phyloP scores from a whole-genome alignment of 352 stramenopile species.

The Globisporangium viniferum region DNA sequence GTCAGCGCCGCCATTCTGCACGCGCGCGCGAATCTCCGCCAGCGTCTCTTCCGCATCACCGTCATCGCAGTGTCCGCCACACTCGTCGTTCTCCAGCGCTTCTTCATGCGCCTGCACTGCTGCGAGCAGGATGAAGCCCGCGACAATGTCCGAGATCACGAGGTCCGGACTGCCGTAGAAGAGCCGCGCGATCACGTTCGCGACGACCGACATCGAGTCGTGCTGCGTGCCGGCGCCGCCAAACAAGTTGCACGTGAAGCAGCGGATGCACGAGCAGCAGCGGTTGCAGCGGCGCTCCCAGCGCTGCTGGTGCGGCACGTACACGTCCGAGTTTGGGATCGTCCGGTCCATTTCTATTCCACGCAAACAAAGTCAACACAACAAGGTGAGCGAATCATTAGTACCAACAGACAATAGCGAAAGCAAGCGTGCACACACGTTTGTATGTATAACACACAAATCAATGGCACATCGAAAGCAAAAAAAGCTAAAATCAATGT shows the following conservation, averaged over 20 bases:
- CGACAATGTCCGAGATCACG: conserved; percentile 86
- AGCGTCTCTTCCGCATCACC: conserved; percentile 47
- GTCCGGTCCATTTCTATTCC: conserved; percentile 43
- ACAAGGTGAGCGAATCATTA: background rate
- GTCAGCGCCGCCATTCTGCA: conserved; percentile 16
- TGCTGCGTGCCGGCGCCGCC: conserved; percentile 78
- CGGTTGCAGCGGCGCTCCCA: conserved; percentile 77
- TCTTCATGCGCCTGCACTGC: conserved; percentile 82
- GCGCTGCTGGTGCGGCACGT: conserved; percentile 71
- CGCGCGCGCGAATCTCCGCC: conserved; percentile 42
- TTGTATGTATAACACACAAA: conserved; percentile 5
- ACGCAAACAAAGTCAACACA: background rate
- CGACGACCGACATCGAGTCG: conserved; percentile 87
- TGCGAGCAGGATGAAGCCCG: conserved; percentile 76
- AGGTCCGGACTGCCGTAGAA: conserved; percentile 87
- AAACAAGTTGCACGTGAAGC: conserved; percentile 86
- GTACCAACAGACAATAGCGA: background rate
- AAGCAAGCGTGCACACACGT: background rate
- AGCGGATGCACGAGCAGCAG: conserved; percentile 79
- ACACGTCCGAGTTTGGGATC: conserved; percentile 75
- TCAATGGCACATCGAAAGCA: conserved; percentile 7
- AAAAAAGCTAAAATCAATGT: conserved; percentile 16
- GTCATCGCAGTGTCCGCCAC: conserved; percentile 20
- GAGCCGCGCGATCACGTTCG: conserved; percentile 77
- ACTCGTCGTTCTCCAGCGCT: conserved; percentile 28